These are phyloP conservation scores for Globisporangium nunn DNA, from an alignment of 352 stramenopile genomes.

Conservation along the genomic window DNA sequence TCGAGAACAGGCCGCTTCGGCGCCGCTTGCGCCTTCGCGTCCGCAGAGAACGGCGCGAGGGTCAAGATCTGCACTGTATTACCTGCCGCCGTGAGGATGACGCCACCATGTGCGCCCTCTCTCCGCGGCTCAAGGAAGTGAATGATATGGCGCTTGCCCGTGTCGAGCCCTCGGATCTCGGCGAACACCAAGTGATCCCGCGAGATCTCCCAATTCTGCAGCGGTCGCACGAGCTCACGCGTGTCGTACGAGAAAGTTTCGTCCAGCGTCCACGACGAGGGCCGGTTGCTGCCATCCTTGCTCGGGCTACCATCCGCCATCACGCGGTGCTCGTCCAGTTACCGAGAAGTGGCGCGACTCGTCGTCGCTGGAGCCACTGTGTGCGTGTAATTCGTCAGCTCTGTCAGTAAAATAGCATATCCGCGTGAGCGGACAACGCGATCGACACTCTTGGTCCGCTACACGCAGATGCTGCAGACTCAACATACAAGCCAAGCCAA, in stretches of 20 bases:
- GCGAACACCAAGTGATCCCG: conserved; percentile 67
- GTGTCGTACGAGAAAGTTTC: conserved; percentile 20
- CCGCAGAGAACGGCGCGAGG: conserved; percentile 17
- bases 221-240: conserved; percentile 28
- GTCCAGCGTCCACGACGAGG: conserved; percentile 3
- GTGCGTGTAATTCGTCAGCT: too few species aligned
- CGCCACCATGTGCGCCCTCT: conserved; percentile 31
- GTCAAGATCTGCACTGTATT: conserved; percentile 74
- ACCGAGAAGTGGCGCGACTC: not conserved
- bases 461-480: too few species aligned
- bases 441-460: too few species aligned
- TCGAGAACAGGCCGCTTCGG: conserved; percentile 15
- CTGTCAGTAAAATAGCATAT: too few species aligned
- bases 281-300: not conserved
- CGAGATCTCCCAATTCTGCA: conserved; percentile 67
- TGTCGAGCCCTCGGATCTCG: conserved; percentile 55
- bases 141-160: conserved; percentile 56
- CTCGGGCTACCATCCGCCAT: conserved; percentile 1
- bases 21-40: conserved; percentile 4
- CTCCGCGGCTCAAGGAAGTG: conserved; percentile 46
- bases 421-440: too few species aligned
- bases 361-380: not conserved
- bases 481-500: too few species aligned
- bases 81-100: conserved; percentile 57
- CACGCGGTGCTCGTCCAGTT: not conserved